Conservation (phyloP, 164 flowering plant species). For the Platanus orientalis region DNA sequence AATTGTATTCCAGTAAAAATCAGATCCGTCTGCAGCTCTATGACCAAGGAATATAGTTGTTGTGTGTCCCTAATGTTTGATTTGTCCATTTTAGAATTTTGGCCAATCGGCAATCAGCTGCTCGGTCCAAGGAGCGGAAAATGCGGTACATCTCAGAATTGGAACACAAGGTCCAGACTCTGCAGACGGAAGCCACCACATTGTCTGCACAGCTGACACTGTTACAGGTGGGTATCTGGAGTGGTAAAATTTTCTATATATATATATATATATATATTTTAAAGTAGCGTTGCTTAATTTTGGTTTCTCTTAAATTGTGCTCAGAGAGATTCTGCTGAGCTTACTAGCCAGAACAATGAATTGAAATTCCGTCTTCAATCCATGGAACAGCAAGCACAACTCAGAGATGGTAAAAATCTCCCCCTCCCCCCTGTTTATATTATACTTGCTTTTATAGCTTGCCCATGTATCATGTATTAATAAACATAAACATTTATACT, state of each 20-base stretch:
- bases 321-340: conserved; percentile 55
- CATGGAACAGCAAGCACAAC: conserved; percentile 64
- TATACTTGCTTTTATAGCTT: background rate
- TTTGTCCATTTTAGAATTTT: conserved; percentile 43
- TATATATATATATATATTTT: no score
- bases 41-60: no score
- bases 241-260: background rate
- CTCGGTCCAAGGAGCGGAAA: conserved; percentile 85
- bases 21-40: no score
- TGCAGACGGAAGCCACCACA: conserved; percentile 85
- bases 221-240: conserved; percentile 41
- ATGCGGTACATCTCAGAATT: conserved; percentile 78
- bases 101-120: conserved; percentile 92
- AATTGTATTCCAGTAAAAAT: no score
- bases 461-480: background rate
- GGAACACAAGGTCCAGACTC: conserved; percentile 85
- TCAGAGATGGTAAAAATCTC: conserved; percentile 42
- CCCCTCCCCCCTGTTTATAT: background rate
- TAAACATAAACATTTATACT: no score
- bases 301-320: background rate
- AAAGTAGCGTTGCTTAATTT: background rate
- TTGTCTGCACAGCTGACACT: conserved; percentile 76
- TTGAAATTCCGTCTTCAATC: conserved; percentile 61
- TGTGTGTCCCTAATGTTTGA: background rate
- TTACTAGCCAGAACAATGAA: conserved; percentile 54